Percentiles rank a stretch among this genome's conserved stretches.
Conservation (phyloP, 768 basidiomycete species). For the Lactarius deliciosus region DNA sequence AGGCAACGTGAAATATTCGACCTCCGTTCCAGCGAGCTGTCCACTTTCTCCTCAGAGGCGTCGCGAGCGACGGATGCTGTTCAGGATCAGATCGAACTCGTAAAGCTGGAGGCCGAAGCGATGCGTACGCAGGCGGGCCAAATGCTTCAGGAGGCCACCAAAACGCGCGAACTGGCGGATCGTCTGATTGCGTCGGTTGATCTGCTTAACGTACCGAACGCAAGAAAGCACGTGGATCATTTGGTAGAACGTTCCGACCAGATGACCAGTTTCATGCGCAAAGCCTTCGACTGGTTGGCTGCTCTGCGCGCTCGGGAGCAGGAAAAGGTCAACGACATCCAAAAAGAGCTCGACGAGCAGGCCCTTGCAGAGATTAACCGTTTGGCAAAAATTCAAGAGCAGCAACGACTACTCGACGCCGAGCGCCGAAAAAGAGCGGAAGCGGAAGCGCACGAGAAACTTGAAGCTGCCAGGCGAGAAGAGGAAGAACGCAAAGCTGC, state of each 20-base stretch:
- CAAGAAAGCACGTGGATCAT: constrained; percentile 7
- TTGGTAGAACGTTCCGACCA: constrained; percentile 12
- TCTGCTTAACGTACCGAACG: not conserved
- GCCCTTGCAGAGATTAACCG: constrained; percentile 10
- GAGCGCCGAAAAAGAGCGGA: constrained; percentile 15
- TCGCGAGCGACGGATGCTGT: not conserved
- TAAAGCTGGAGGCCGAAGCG: constrained; percentile 16
- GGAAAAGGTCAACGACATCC: not conserved
- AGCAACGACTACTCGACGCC: constrained; percentile 10
- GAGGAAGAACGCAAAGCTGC: constrained; percentile 13
- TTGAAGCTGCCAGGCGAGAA: constrained; percentile 7
- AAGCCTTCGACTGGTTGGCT: constrained; percentile 11
- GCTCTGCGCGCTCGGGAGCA: constrained; percentile 9
- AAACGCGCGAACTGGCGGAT: constrained; percentile 18
- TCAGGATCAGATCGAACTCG: constrained; percentile 1
- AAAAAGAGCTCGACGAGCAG: constrained; percentile 16
- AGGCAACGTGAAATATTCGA: constrained; percentile 15
- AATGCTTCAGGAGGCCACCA: constrained; percentile 17
- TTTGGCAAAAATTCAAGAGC: not conserved
- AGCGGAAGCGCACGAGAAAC: constrained; percentile 16
- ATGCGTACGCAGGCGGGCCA: constrained; percentile 17
- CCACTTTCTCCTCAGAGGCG: constrained; percentile 10
- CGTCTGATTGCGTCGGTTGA: constrained; percentile 13
- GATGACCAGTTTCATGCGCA: constrained; percentile 12
- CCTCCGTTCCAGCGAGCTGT: constrained; percentile 20